Percentiles rank a stretch among this genome's conserved stretches.
phyloP scores from a whole-genome alignment of 116 monocot genomes.

The Trichopus zeylanicus region DNA sequence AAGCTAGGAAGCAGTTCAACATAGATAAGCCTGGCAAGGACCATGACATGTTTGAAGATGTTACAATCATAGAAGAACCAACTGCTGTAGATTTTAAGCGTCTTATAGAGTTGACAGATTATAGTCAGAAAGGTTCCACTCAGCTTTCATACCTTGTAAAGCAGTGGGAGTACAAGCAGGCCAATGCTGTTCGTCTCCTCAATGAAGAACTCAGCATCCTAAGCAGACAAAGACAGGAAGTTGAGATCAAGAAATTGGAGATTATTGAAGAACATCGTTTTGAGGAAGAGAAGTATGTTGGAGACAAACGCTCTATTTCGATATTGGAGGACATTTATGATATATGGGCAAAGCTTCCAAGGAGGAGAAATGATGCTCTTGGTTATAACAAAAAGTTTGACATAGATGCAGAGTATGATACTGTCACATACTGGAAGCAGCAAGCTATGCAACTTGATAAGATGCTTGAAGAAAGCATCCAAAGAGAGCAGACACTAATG shows the following conservation, averaged over 20 bases:
- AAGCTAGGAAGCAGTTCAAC: constrained; percentile 53
- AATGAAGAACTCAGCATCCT: constrained; percentile 50
- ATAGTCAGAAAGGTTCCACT: constrained; percentile 64
- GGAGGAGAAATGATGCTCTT: constrained; percentile 30
- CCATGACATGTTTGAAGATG: constrained; percentile 48
- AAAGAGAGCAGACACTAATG: constrained; percentile 41
- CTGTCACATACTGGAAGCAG: constrained; percentile 53
- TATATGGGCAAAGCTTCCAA: constrained; percentile 36
- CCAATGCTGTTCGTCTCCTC: constrained; percentile 60
- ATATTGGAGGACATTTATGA: constrained; percentile 58
- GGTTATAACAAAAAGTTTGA: constrained; percentile 25
- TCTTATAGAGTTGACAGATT: constrained; percentile 46
- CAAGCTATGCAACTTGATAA: constrained; percentile 37
- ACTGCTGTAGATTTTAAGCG: constrained; percentile 42
- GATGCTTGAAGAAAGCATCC: constrained; percentile 46
- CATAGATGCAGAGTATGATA: constrained; percentile 47
- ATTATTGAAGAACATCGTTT: constrained; percentile 55
- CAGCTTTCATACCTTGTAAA: constrained; percentile 58
- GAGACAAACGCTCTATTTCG: constrained; percentile 37
- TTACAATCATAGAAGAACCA: constrained; percentile 33
- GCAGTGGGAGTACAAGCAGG: constrained; percentile 53
- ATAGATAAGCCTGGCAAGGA: constrained; percentile 46
- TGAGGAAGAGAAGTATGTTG: constrained; percentile 40
- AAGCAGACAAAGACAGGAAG: constrained; percentile 48
- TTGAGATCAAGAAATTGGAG: constrained; percentile 51